Evolutionary conservation across 257 asterid species (phyloP), one percentile per base, ranked within the genome.

Genomic region (Lithospermum erythrorhizon): DNA sequence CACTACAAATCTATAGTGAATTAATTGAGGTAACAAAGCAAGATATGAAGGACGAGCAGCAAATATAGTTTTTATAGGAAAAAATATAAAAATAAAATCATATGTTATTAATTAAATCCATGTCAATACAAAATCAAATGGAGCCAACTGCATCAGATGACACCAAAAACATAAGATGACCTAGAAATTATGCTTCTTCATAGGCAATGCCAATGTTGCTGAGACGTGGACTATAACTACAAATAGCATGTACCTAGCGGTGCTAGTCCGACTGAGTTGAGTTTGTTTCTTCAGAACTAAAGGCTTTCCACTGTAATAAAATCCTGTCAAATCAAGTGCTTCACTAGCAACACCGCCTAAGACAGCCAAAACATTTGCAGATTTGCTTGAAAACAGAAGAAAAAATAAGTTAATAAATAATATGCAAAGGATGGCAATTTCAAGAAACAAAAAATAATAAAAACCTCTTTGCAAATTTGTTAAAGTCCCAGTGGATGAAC

Each of bases 281-380:
- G 59, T 74, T 81, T 73, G 73, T 67, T 57, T 83, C 72, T 82
- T 91, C 32, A 82, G 76, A 70, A 80, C 78, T 63, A 68, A 48
- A 69, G 87, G 72, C 71, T 88, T 91, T 58, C 96, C 98, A 41
- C 95, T 88, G 72, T 84, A 91, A 73, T 88, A 88, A 68, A 91
- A 79, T 48, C 98, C 98, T 55, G 95, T 91, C 68, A 91, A 79
- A 81, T 91, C 90, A 63, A 91, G 95, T 20, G 98, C 98, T 82
- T 91, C 87, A 72, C 85, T 91, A 59, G 98, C 98, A 63, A 91
- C 98, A 66, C 85, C 93, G 61, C 98, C 96, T 81, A 91, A 81
- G 73, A 91, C 96, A 30, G 98, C 98, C 84, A 91, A 80, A 30
- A 91, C 98, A 75, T 91, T 91, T 72, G 98, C 98, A 55, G 98